Percentiles rank a stretch among this genome's conserved stretches.
phyloP scores from a whole-genome alignment of 345 rosid genomes.

The Bretschneidera sinensis region DNA sequence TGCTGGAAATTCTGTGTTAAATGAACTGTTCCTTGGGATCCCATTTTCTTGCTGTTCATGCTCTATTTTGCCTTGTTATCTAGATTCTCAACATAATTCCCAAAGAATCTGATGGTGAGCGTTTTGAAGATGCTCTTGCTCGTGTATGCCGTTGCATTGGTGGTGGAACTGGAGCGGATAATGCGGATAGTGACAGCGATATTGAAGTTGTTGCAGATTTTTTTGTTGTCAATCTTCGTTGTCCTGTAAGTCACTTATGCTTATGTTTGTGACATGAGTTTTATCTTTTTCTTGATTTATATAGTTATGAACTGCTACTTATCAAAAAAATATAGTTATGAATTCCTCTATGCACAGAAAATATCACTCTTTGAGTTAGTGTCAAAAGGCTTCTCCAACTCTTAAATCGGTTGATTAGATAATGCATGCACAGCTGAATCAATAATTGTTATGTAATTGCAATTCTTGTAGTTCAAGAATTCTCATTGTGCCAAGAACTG shows the following conservation, averaged over 20 bases:
- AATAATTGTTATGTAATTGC: too few species aligned
- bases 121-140: conserved; percentile 76
- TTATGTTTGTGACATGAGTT: too few species aligned
- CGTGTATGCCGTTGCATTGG: conserved; percentile 93
- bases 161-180: conserved; percentile 73
- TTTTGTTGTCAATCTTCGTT: conserved; percentile 74
- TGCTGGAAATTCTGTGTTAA: not conserved
- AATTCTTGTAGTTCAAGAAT: too few species aligned
- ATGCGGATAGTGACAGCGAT: conserved; percentile 95
- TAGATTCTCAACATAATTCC: conserved; percentile 82
- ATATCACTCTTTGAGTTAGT: too few species aligned
- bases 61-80: conserved; percentile 13
- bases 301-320: too few species aligned
- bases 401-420: too few species aligned
- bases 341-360: too few species aligned
- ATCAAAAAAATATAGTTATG: too few species aligned
- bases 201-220: conserved; percentile 95
- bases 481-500: too few species aligned
- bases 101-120: conserved; percentile 79
- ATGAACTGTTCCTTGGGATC: not conserved
- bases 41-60: not conserved
- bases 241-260: conserved; percentile 73
- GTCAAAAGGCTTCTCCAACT: too few species aligned
- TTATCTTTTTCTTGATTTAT: too few species aligned
- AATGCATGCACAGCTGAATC: too few species aligned